A percentile compares a stretch with the other conserved stretches of the same genome.
These are phyloP conservation scores for Gautieria morchelliformis DNA, from an alignment of 768 basidiomycete genomes.

Conservation along the genomic window DNA sequence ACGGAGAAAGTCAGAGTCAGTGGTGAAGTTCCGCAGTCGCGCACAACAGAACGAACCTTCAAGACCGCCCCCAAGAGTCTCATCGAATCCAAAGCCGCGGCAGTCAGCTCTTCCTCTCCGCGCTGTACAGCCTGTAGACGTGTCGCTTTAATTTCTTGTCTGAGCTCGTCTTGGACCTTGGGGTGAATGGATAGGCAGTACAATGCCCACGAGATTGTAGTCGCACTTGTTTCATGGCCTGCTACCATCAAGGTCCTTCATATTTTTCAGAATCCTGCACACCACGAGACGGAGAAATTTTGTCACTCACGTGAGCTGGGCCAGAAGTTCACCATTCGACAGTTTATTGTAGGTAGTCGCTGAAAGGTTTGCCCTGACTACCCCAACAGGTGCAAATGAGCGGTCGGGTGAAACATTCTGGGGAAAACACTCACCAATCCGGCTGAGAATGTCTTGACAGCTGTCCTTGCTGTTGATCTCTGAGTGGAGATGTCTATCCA, in stretches of 20 bases:
- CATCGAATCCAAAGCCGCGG: slow-evolving; percentile 27
- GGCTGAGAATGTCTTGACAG: no score
- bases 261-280: slow-evolving; percentile 6
- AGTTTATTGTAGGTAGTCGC: slow-evolving; percentile 18
- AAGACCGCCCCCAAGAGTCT: slow-evolving; percentile 18
- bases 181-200: slow-evolving; percentile 18
- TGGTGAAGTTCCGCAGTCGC: slow-evolving; percentile 10
- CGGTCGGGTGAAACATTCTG: no score
- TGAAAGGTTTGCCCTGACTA: slow-evolving; percentile 22
- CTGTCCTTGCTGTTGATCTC: no score
- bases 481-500: no score
- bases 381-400: no score
- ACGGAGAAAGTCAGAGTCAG: not conserved
- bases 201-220: no score
- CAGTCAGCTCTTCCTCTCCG: slow-evolving; percentile 22
- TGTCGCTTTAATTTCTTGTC: no score
- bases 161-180: slow-evolving; percentile 18
- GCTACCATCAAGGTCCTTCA: no score
- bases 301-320: no score
- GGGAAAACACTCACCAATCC: no score
- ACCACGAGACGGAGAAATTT: slow-evolving; percentile 13
- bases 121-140: no score
- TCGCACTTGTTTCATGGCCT: slow-evolving; percentile 22
- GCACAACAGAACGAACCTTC: slow-evolving; percentile 25
- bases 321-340: no score